A percentile compares a stretch with the other conserved stretches of the same genome.
Evolutionary conservation across 169 alveolate species (phyloP).

Genomic region (Perkinsus chesapeaki): DNA sequence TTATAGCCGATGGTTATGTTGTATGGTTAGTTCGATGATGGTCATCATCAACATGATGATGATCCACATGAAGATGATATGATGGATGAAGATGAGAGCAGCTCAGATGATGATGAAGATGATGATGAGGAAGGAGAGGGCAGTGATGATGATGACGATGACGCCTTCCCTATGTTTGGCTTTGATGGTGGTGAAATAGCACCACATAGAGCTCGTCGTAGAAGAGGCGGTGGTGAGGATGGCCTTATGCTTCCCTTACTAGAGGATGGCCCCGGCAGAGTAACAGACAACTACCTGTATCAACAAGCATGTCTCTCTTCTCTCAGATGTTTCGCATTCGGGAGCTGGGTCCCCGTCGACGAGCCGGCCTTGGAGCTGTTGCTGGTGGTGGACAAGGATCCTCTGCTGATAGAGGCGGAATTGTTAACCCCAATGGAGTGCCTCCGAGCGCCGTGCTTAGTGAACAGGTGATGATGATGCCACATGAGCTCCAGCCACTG

Average conservation of each 20-base stretch:
- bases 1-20: neutral
- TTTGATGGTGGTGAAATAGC: neutral
- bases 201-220: neutral
- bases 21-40: neutral
- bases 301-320: neutral
- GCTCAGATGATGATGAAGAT: neutral
- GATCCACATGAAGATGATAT: neutral
- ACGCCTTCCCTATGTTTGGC: neutral
- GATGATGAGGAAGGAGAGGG: neutral
- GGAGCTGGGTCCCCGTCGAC: neutral
- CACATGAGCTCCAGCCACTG: no score
- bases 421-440: neutral
- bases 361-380: neutral
- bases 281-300: neutral
- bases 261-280: neutral
- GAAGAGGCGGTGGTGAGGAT: neutral
- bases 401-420: neutral
- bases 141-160: neutral
- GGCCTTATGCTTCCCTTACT: neutral
- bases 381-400: neutral
- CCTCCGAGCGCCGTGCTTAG: neutral
- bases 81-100: neutral
- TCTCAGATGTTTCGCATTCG: neutral
- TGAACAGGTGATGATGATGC: neutral
- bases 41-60: no score